Percentiles rank a stretch among this genome's conserved stretches.
phyloP scores from a whole-genome alignment of 225 moss, liverwort and hornwort genomes.

The Pseudisothecium myosuroides region DNA sequence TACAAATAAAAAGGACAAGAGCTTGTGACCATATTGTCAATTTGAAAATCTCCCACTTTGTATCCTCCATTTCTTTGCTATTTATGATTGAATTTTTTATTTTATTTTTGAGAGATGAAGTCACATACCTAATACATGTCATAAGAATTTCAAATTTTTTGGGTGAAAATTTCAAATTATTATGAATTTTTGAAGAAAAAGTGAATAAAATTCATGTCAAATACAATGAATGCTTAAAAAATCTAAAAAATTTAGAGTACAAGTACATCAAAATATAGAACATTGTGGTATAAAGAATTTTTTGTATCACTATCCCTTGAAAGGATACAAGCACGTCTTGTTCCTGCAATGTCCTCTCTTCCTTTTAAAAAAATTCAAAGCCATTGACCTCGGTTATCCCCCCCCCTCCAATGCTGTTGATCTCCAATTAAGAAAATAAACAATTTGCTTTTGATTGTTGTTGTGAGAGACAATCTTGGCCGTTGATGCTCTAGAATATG shows the following conservation, averaged over 20 bases:
- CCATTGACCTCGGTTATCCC: too few species aligned
- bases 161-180: background rate
- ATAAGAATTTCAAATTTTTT: background rate
- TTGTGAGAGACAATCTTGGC: too few species aligned
- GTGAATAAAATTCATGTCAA: background rate
- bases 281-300: background rate
- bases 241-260: rapidly evolving
- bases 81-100: background rate
- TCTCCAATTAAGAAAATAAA: too few species aligned
- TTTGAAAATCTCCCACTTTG: background rate
- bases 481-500: too few species aligned
- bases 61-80: background rate
- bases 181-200: background rate
- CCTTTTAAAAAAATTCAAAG: too few species aligned
- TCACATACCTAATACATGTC: background rate
- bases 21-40: background rate
- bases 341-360: too few species aligned
- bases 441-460: too few species aligned
- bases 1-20: background rate
- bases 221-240: background rate
- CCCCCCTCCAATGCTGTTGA: too few species aligned
- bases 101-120: background rate
- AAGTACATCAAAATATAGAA: background rate
- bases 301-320: rapidly evolving
- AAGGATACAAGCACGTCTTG: too few species aligned